A percentile compares a stretch with the other conserved stretches of the same genome.
phyloP scores from a whole-genome alignment of 2,329 filamentous ascomycete species.

The Lithohypha guttulata region DNA sequence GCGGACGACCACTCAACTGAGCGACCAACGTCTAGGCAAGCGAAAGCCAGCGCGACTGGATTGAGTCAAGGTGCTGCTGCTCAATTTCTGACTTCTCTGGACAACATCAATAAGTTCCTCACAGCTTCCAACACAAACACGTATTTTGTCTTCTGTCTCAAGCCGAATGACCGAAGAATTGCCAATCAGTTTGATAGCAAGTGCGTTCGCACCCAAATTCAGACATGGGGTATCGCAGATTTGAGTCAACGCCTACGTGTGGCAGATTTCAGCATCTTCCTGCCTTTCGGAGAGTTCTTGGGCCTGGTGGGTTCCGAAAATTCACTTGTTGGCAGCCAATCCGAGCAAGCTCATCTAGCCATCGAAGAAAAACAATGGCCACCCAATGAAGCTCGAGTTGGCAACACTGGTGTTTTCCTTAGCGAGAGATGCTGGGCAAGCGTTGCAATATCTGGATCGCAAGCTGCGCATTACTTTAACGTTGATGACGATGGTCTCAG shows the following conservation, averaged over 20 bases:
- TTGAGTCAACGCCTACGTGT: conserved; percentile 88
- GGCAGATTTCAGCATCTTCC: conserved; percentile 89
- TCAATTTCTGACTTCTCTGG: conserved; percentile 79
- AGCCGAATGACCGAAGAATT: conserved; percentile 92
- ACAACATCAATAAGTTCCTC: conserved; percentile 82
- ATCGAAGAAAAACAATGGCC: conserved; percentile 90
- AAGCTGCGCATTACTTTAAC: conserved; percentile 39
- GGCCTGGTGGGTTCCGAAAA: conserved; percentile 76
- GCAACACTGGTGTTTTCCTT: conserved; percentile 86
- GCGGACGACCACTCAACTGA: conserved; percentile 9
- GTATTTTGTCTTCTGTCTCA: conserved; percentile 95
- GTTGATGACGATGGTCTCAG: conserved; percentile 52
- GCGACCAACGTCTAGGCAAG: conserved; percentile 23
- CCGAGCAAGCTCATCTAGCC: conserved; percentile 82
- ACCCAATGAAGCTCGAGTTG: conserved; percentile 77
- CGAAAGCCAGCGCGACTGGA: conserved; percentile 31
- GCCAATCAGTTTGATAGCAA: conserved; percentile 99
- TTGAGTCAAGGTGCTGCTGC: conserved; percentile 73
- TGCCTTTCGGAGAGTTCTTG: conserved; percentile 92
- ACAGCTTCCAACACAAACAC: conserved; percentile 73
- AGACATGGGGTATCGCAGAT: conserved; percentile 91
- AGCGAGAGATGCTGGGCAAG: conserved; percentile 95
- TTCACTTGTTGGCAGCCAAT: conserved; percentile 80
- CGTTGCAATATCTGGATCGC: conserved; percentile 56
- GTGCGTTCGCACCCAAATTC: conserved; percentile 86